phyloP scores from a whole-genome alignment of 2,329 filamentous ascomycete species.

The Fusarium decemcellulare region DNA sequence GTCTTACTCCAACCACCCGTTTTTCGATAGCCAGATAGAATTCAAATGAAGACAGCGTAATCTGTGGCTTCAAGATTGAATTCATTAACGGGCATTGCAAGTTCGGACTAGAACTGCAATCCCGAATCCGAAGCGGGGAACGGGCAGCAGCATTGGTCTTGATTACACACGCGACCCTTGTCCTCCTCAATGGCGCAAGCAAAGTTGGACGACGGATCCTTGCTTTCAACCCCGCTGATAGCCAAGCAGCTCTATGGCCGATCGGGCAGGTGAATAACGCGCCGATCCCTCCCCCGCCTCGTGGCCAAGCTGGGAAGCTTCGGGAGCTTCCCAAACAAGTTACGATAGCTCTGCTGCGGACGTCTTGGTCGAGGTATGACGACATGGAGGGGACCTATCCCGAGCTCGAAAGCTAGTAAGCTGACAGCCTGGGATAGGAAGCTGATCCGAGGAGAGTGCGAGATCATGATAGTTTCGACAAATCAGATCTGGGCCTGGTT shows the following conservation, averaged over 20 bases:
- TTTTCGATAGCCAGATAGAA: too few relatives aligned
- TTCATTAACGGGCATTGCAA: too few relatives aligned
- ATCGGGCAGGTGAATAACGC: slow-evolving; percentile 32
- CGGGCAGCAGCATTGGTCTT: background rate
- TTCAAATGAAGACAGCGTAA: too few relatives aligned
- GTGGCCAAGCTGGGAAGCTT: slow-evolving; percentile 16
- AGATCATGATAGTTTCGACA: slow-evolving; percentile 17
- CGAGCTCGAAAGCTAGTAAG: slow-evolving; percentile 33
- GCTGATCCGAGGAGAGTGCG: slow-evolving; percentile 7
- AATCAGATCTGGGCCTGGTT: slow-evolving; percentile 17
- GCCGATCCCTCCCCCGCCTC: slow-evolving; percentile 24
- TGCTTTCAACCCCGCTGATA: slow-evolving; percentile 12
- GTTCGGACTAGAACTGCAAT: too few relatives aligned
- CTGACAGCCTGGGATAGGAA: slow-evolving; percentile 35
- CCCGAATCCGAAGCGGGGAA: background rate
- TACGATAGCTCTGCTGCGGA: slow-evolving; percentile 15
- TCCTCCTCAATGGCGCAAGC: background rate
- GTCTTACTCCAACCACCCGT: too few relatives aligned
- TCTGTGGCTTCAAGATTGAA: too few relatives aligned
- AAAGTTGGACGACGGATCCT: background rate
- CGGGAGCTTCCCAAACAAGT: slow-evolving; percentile 34
- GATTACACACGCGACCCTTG: background rate
- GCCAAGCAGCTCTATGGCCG: slow-evolving; percentile 31
- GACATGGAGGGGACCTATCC: slow-evolving; percentile 34
- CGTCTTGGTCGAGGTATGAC: slow-evolving; percentile 28